These are phyloP conservation scores for Urostyla sp. DNA, from an alignment of 73 alveolate species.

Conservation along the genomic window DNA sequence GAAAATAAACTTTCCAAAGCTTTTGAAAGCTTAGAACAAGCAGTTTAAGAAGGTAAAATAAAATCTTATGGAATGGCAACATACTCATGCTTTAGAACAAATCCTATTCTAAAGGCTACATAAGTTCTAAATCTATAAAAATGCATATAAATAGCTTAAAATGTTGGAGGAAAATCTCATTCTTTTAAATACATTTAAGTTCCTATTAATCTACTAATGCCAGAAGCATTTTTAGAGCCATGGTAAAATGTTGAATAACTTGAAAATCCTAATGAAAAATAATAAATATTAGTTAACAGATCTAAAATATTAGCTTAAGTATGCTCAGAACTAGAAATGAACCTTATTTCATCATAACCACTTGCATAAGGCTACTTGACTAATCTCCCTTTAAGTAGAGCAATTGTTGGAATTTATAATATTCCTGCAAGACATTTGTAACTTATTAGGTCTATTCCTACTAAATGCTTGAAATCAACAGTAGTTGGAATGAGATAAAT, in stretches of 20 bases:
- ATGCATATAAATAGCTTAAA: constrained; percentile 76
- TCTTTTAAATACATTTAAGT: constrained; percentile 76
- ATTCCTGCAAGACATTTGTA: constrained; percentile 84
- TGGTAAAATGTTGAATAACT: constrained; percentile 76
- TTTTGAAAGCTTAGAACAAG: constrained; percentile 78
- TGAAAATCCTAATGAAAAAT: too few relatives aligned
- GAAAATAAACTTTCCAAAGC: constrained; percentile 76
- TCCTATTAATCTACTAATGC: constrained; percentile 87
- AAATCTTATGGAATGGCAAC: constrained; percentile 89
- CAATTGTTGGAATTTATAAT: constrained; percentile 53
- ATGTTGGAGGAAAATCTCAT: constrained; percentile 82
- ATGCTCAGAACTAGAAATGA: constrained; percentile 67
- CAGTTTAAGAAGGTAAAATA: constrained; percentile 75
- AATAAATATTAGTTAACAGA: constrained; percentile 32
- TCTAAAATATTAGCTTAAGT: constrained; percentile 29
- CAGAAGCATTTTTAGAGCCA: constrained; percentile 84
- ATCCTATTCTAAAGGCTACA: constrained; percentile 73
- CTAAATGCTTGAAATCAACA: constrained; percentile 61
- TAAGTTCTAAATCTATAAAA: constrained; percentile 76
- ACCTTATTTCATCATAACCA: constrained; percentile 80
- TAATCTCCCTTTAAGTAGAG: constrained; percentile 69
- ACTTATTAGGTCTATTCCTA: constrained; percentile 85
- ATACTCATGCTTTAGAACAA: constrained; percentile 85
- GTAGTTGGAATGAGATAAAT: constrained; percentile 84
- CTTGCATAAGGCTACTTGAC: constrained; percentile 81